A percentile compares a stretch with the other conserved stretches of the same genome.
Conservation (phyloP, 1,284 basidiomycete genomes). For the Trametes hirsuta region DNA sequence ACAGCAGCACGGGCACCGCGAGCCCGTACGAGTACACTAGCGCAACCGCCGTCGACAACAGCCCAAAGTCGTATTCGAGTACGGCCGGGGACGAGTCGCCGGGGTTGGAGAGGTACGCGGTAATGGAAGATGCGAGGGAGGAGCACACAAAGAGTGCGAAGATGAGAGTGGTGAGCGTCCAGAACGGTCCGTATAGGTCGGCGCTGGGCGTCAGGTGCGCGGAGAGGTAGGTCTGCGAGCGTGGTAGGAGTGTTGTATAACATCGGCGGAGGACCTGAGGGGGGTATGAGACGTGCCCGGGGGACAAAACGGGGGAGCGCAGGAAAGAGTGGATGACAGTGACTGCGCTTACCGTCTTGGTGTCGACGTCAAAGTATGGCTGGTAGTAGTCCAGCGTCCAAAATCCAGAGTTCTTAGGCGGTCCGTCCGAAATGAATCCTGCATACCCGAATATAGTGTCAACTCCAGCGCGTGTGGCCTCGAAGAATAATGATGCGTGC, state of each 20-base stretch:
- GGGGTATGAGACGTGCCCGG: background rate
- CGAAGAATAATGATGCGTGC: slow-evolving; percentile 12
- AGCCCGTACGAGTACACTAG: slow-evolving; percentile 89
- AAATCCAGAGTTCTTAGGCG: slow-evolving; percentile 50
- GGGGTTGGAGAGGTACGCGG: slow-evolving; percentile 74
- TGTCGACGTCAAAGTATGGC: slow-evolving; percentile 81
- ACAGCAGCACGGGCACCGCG: slow-evolving; percentile 76
- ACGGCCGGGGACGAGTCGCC: slow-evolving; percentile 37
- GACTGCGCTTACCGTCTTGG: slow-evolving; percentile 55
- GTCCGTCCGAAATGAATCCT: slow-evolving; percentile 48
- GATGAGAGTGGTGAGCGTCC: slow-evolving; percentile 92
- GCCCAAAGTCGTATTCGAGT: slow-evolving; percentile 80
- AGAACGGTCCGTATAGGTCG: slow-evolving; percentile 91
- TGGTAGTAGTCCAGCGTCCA: slow-evolving; percentile 84
- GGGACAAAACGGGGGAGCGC: background rate
- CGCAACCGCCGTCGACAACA: slow-evolving; percentile 80
- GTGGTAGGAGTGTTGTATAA: slow-evolving; percentile 72
- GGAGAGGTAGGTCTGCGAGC: slow-evolving; percentile 55
- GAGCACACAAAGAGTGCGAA: slow-evolving; percentile 91
- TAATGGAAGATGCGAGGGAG: slow-evolving; percentile 83
- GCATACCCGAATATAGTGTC: background rate
- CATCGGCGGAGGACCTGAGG: slow-evolving; percentile 68
- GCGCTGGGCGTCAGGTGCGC: slow-evolving; percentile 64
- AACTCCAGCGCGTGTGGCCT: background rate
- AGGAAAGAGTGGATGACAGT: background rate